Evolutionary conservation across 495 filamentous ascomycete genomes (phyloP), one percentile per base, ranked within the genome.

Genomic region (Neurospora sp.): DNA sequence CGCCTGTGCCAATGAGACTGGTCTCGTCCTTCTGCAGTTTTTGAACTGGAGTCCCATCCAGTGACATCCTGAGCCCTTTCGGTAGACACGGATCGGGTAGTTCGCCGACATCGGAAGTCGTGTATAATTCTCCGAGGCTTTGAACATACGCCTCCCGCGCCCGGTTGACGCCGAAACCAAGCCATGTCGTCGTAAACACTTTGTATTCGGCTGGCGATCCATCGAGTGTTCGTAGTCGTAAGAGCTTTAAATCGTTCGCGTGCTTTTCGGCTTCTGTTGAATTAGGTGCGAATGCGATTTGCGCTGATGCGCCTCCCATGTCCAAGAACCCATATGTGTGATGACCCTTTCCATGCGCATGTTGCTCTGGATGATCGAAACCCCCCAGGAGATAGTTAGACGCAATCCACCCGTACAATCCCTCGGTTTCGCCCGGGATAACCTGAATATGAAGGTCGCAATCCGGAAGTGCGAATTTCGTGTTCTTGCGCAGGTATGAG

Each of bases 261-360:
- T 99, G 96, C 74, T 94, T 96, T 75, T 90, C 86, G 7, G 93
- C 90, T 78, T 98, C 96, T 0, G 96, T 99, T 14, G 87, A 82
- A 80, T 99, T 99, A 0, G 96, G 96, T 10, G 94, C 94, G 80
- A 99, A 99, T 7, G 96, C 96, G 76, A 99, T 98, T 80, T 98
- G 96, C 22, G 96, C 94, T 0, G 94, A 98, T 20, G 96, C 96
- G 20, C 96, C 96, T 37, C 96, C 96, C 96, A 99, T 98, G 80
- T 99, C 96, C 70, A 99, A 82, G 79, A 99, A 99, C 0, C 96
- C 96, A 80, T 98, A 99, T 0, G 96, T 99, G 77, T 96, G 92
- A 76, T 98, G 96, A 35, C 89, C 91, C 77, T 97, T 94, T 20
- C 94, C 94, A 74, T 89, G 88, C 22, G 81, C 79, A 75, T 96